phyloP scores from a whole-genome alignment of 441 rosid genomes.

The Erysimum cheiri region DNA sequence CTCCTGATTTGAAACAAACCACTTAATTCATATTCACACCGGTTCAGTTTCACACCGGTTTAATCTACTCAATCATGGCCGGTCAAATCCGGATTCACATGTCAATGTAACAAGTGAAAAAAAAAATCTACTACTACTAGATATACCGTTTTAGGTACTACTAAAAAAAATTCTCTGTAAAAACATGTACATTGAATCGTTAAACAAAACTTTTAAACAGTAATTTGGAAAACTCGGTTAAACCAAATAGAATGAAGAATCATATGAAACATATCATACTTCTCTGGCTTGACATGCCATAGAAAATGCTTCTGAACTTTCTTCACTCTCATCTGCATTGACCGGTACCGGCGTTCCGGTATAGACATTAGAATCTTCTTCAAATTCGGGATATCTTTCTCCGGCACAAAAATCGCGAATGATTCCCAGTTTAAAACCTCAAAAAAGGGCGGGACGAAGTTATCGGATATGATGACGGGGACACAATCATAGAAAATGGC shows the following conservation, averaged over 20 bases:
- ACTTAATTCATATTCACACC: not conserved
- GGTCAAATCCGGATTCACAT: slow-evolving; percentile 15
- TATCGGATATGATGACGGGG: slow-evolving; percentile 88
- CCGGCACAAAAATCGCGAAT: slow-evolving; percentile 71
- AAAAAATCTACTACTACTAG: too few species aligned
- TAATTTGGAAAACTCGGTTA: slow-evolving; percentile 69
- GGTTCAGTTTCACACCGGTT: slow-evolving; percentile 7
- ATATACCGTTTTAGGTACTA: too few species aligned
- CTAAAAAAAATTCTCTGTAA: too few species aligned
- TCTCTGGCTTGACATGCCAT: slow-evolving; percentile 79
- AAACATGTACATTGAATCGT: slow-evolving; percentile 31
- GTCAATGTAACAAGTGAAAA: slow-evolving; percentile 7
- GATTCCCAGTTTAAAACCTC: slow-evolving; percentile 88
- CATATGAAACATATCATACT: slow-evolving; percentile 90
- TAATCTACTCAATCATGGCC: not conserved
- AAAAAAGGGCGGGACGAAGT: slow-evolving; percentile 82
- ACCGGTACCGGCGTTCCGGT: slow-evolving; percentile 52
- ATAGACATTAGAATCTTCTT: slow-evolving; percentile 75
- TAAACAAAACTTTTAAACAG: slow-evolving; percentile 34
- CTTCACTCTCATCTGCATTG: slow-evolving; percentile 81
- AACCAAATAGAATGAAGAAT: slow-evolving; percentile 89
- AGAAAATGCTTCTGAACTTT: slow-evolving; percentile 87
- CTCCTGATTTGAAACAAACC: not conserved
- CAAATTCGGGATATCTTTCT: slow-evolving; percentile 84
- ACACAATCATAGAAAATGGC: slow-evolving; percentile 87